phyloP scores from a whole-genome alignment of 306 rosid species.

The Castanea crenata region DNA sequence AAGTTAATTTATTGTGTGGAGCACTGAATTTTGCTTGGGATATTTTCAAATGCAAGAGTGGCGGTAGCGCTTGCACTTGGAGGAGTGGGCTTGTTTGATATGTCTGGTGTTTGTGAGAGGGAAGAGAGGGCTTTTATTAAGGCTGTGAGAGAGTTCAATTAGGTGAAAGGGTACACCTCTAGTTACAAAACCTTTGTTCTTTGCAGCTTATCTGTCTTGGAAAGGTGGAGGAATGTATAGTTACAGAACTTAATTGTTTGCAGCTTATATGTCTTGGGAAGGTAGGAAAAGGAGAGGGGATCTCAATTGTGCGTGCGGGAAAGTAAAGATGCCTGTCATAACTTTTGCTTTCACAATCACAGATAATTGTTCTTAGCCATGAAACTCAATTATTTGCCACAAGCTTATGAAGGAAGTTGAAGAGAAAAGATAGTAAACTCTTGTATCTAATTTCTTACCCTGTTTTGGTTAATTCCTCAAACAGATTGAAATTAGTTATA shows the following conservation, averaged over 20 bases:
- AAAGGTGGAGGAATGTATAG: conserved; percentile 19
- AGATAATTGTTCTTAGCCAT: too few species aligned
- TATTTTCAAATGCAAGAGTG: too few species aligned
- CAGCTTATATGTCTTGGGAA: conserved; percentile 15
- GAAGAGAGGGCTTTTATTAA: conserved; percentile 24
- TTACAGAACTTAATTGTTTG: neutral
- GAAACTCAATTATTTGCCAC: too few species aligned
- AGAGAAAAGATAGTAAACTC: too few species aligned
- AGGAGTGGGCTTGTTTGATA: conserved; percentile 15
- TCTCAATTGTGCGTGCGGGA: too few species aligned
- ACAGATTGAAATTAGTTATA: too few species aligned
- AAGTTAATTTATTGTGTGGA: neutral
- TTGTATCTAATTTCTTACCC: too few species aligned
- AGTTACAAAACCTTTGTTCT: conserved; percentile 24
- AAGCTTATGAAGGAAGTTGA: too few species aligned
- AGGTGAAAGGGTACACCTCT: conserved; percentile 22
- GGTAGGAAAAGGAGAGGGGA: conserved; percentile 22
- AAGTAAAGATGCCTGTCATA: too few species aligned
- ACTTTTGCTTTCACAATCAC: too few species aligned
- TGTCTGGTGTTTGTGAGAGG: conserved; percentile 8
- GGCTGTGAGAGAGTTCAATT: conserved; percentile 13
- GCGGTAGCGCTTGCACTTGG: neutral
- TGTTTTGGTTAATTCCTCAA: too few species aligned
- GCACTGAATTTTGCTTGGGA: too few species aligned
- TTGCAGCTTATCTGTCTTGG: conserved; percentile 11